phyloP scores from a whole-genome alignment of 2,329 filamentous ascomycete species.

The Aspergillus pseudonomiae region DNA sequence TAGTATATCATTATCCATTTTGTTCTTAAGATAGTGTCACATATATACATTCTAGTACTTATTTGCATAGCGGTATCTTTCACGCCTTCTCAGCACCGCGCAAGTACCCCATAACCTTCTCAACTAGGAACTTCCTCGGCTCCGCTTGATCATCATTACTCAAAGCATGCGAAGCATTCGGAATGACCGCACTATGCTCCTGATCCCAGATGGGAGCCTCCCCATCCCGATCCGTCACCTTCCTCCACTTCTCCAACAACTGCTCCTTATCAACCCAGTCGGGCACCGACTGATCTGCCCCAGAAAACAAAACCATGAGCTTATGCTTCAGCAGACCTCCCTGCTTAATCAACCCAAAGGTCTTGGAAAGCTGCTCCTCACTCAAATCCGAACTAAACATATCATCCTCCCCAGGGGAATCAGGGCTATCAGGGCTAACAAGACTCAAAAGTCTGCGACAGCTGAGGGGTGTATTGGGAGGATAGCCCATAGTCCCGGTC shows the following conservation, averaged over 20 bases:
- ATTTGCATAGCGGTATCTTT: neutral
- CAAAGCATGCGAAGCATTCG: constrained; percentile 40
- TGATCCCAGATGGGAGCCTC: constrained; percentile 50
- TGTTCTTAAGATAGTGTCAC: neutral
- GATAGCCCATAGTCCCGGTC: constrained; percentile 36
- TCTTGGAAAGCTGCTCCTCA: constrained; percentile 57
- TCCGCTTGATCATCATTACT: constrained; percentile 40
- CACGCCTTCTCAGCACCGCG: neutral
- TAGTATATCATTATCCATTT: neutral
- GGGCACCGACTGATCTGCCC: constrained; percentile 50
- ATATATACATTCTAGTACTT: neutral
- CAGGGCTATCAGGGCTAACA: constrained; percentile 54
- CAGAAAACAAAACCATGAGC: constrained; percentile 52
- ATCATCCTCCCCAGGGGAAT: constrained; percentile 73
- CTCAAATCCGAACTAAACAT: constrained; percentile 78
- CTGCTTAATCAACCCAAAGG: constrained; percentile 61
- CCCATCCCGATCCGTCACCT: constrained; percentile 37
- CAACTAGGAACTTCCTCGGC: constrained; percentile 29
- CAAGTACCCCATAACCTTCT: constrained; percentile 33
- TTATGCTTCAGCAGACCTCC: constrained; percentile 43
- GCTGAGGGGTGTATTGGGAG: constrained; percentile 50
- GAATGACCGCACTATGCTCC: constrained; percentile 51
- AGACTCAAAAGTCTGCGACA: constrained; percentile 63
- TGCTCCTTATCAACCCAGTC: constrained; percentile 50
- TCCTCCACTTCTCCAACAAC: constrained; percentile 46